These are phyloP conservation scores for Takashimella tepidaria DNA, from an alignment of 1,284 basidiomycete genomes.

Conservation along the genomic window DNA sequence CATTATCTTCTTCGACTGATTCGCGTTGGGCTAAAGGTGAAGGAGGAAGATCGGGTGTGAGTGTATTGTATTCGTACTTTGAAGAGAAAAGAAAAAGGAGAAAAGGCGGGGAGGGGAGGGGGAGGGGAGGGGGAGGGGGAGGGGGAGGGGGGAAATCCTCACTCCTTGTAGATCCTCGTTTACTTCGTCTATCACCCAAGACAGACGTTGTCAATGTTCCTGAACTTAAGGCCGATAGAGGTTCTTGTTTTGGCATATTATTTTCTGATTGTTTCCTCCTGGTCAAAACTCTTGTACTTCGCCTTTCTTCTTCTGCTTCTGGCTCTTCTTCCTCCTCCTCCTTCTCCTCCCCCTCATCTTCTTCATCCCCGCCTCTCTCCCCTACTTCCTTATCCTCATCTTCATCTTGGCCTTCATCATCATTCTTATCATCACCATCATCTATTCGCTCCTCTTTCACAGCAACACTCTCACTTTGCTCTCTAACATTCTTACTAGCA, in stretches of 20 bases:
- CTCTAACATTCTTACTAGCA: slow-evolving; percentile 30
- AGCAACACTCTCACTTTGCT: slow-evolving; percentile 24
- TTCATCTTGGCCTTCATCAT: slow-evolving; percentile 27
- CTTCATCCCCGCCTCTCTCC: slow-evolving; percentile 26
- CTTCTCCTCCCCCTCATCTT: slow-evolving; percentile 19
- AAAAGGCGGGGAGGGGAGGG: too few species aligned
- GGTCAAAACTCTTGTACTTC: slow-evolving; percentile 21
- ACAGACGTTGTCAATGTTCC: slow-evolving; percentile 5
- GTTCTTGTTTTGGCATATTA: slow-evolving; percentile 1
- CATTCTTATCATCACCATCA: slow-evolving; percentile 17
- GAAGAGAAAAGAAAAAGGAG: too few species aligned
- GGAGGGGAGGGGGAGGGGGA: neutral
- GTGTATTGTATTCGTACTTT: too few species aligned
- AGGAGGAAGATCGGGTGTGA: too few species aligned
- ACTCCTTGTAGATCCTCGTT: slow-evolving; percentile 16
- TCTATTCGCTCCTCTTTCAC: slow-evolving; percentile 29
- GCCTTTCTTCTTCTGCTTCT: slow-evolving; percentile 21
- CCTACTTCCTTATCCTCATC: slow-evolving; percentile 24
- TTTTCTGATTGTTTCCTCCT: slow-evolving; percentile 22
- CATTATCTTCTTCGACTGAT: slow-evolving; percentile 21
- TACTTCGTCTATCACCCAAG: slow-evolving; percentile 18
- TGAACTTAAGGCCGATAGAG: neutral
- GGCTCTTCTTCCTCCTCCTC: slow-evolving; percentile 19
- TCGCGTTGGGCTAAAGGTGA: slow-evolving; percentile 20
- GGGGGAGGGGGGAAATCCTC: slow-evolving; percentile 3